These are phyloP conservation scores for Claviceps arundinis DNA, from an alignment of 2,329 filamentous ascomycete species.

Conservation along the genomic window DNA sequence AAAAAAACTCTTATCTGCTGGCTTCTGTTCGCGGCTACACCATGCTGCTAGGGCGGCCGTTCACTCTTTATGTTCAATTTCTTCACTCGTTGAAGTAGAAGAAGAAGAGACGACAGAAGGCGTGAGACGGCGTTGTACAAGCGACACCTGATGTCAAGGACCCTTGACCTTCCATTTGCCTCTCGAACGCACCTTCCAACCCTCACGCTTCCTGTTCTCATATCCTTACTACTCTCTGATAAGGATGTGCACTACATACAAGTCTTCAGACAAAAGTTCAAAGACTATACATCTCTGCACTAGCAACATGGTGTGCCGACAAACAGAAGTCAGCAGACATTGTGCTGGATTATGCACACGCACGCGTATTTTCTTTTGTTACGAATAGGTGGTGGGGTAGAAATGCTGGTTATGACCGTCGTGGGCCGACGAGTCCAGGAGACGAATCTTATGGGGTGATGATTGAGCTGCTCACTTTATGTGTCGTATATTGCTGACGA, in stretches of 20 bases:
- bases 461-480: not conserved
- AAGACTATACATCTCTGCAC: slow-evolving; percentile 2
- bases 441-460: not conserved
- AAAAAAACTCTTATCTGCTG: too few species aligned
- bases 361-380: slow-evolving; percentile 7
- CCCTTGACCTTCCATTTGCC: too few species aligned
- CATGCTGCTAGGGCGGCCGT: too few species aligned
- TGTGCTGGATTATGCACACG: slow-evolving; percentile 13
- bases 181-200: not conserved
- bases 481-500: not conserved
- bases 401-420: not conserved
- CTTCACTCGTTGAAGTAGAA: not conserved
- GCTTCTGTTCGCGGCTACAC: too few species aligned
- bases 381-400: not conserved
- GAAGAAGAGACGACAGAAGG: slow-evolving; percentile 2
- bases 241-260: not conserved
- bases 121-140: too few species aligned
- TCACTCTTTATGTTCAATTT: too few species aligned
- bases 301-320: slow-evolving; percentile 8
- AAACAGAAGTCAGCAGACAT: slow-evolving; percentile 9
- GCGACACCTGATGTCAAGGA: too few species aligned
- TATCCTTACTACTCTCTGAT: not conserved
- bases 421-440: not conserved
- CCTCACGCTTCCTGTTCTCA: not conserved
- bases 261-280: slow-evolving; percentile 1